Base-by-base conservation (phyloP, 345 rosid species). In the Aquilaria sinensis region DNA sequence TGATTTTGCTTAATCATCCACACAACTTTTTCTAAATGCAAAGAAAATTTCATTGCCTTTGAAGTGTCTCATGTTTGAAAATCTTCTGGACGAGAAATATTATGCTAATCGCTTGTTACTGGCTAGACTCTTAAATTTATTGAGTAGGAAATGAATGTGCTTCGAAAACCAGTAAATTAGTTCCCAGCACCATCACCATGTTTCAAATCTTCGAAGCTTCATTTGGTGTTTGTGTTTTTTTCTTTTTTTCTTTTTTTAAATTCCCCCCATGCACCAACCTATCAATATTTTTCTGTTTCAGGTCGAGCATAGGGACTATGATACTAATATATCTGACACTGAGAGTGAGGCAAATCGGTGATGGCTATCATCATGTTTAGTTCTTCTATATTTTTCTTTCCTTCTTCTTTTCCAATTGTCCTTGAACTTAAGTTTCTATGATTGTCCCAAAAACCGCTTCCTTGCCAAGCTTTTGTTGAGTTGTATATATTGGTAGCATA, bases 281-380 rank as follows among this genome's bases (percentile, higher is more conserved):
- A 41, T 34, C 9, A 37, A 14, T 34, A 51, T 16, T 48, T 12
- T 73, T 61, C 15, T 30, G 43, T 51, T 67, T 72, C 90, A 92
- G 98, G 86, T 92, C 98, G 60, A 92, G 89, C 67, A 67, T 87
- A 58, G 98, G 98, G 43, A 85, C 98, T 12, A 70, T 92, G 83
- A 77, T 89, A 58, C 76, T 92, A 75, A 92, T 92, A 53, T 92
- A 83, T 73, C 78, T 89, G 71, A 92, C 98, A 29, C 74, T 92
- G 72, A 79, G 86, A 79, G 97, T 87, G 50, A 76, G 82, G 71
- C 93, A 80, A 67, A 58, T 70, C 11, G 79, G 75, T 29, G 86
- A 80, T 32, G 81, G 76, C 45, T 87, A 70, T 30, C 71, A 47
- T 61, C 85, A 77, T 55, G 72, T 63, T 66, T 92, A 72, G 70